Evolutionary conservation across 768 basidiomycete species (phyloP).

Genomic region (Termitomyces eurrhizus): DNA sequence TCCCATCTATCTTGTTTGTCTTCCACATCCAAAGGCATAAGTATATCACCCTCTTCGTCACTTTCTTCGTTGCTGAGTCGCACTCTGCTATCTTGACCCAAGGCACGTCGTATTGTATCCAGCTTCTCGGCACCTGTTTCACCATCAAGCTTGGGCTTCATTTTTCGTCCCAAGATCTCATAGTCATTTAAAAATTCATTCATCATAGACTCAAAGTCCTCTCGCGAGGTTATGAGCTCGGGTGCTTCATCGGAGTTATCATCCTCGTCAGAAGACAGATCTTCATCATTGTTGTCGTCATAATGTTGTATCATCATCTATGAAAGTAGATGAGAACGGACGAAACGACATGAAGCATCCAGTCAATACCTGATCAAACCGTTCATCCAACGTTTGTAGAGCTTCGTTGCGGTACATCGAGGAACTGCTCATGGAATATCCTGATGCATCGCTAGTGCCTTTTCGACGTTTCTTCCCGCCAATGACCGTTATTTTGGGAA

Average conservation of each 20-base stretch:
- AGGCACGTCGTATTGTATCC: slow-evolving; percentile 68
- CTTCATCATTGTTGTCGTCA: slow-evolving; percentile 50
- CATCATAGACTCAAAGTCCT: slow-evolving; percentile 89
- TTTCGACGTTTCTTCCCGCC: slow-evolving; percentile 73
- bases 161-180: slow-evolving; percentile 85
- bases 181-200: slow-evolving; percentile 92
- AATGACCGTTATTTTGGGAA: slow-evolving; percentile 73
- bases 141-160: slow-evolving; percentile 72
- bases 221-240: slow-evolving; percentile 73
- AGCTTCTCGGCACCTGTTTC: slow-evolving; percentile 76
- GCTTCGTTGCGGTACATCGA: slow-evolving; percentile 93
- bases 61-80: slow-evolving; percentile 37
- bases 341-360: not conserved
- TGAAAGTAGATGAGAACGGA: not conserved
- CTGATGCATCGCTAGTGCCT: slow-evolving; percentile 81
- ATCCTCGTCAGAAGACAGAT: slow-evolving; percentile 26
- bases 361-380: slow-evolving; percentile 78
- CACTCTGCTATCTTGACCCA: slow-evolving; percentile 67
- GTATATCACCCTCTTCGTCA: slow-evolving; percentile 40
- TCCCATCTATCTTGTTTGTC: slow-evolving; percentile 86
- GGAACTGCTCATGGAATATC: slow-evolving; percentile 96
- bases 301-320: slow-evolving; percentile 83
- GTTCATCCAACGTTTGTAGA: slow-evolving; percentile 83
- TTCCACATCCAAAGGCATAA: slow-evolving; percentile 41
- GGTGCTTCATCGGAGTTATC: slow-evolving; percentile 60